Base-by-base conservation (phyloP, 345 rosid species). In the Rubroshorea leprosula region DNA sequence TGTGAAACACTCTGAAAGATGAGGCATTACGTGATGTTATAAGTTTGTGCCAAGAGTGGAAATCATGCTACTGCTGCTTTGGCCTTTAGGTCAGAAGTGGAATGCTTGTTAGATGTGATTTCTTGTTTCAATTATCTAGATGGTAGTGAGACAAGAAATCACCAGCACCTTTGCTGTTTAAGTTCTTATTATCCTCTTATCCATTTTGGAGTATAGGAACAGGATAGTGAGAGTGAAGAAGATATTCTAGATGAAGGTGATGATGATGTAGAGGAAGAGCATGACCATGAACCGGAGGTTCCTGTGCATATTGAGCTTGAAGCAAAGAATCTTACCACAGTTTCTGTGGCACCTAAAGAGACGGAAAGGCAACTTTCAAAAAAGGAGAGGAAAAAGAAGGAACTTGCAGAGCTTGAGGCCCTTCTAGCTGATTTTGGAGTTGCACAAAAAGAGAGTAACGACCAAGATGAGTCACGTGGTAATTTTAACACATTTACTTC, bases 221-320 rank as follows among this genome's bases (percentile, higher is more conserved):
- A 90, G 97, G 95, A 90, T 51, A 79, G 83, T 67, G 97, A 84
- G 62, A 90, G 92, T 53, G 97, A 90, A 60, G 97, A 90, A 54
- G 95, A 86, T 23, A 66, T 76, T 65, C 76, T 84, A 49, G 86
- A 80, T 44, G 96, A 83, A 63, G 88, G 87, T 58, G 89, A 86
- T 79, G 95, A 84, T 53, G 95, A 86, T 19, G 69, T 78, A 24
- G 95, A 86, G 54, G 95, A 86, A 57, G 89, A 84, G 41, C 83
- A 80, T 43, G 93, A 83, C 5, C 76, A 76, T 59, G 97, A 81
- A 68, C 71, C 73, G 7, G 89, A 83, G 49, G 67, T 55, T 49
- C 72, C 73, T 22, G 75, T 61, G 25, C 77, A 65, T 16, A 70
- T 57, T n/a, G 95, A 83, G 71, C 81, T 81, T 24, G 72, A 61